Base-by-base conservation (phyloP, 208 protist genomes). In the Polymyxa betae region DNA sequence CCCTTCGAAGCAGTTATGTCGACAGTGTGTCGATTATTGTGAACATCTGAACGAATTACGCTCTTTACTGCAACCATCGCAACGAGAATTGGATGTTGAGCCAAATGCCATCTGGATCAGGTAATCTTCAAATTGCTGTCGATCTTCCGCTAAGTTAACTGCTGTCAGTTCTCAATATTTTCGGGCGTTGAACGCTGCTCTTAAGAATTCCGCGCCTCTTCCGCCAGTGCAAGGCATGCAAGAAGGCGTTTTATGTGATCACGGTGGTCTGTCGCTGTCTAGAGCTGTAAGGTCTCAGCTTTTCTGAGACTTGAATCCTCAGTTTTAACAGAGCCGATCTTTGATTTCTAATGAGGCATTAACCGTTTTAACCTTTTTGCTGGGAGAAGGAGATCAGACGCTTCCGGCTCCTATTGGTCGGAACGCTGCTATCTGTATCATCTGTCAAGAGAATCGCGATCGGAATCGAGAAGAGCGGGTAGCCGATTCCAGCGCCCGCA, bases 191-290 rank as follows among this genome's bases (percentile, higher is more conserved):
- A 82, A 82, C 12, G 40, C 16, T 20, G 5, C 72, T 5, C 72
- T 82, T 5, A 82, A 82, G 72, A 20, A 5, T 35, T 43, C 72
- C 12, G 5, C 72, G 5, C 5, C 72, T 20, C 72, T 35, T 45
- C 72, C 72, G 5, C 72, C 5, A 20, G n/a, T 82, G 16, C 16
- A 35, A 38, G 35, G 12, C n/a, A 5, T 82, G 5, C 35, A 20
- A n/a, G 72, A 82, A 5, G 72, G 72, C n/a, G 72, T 82, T 5
- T n/a, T 82, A 20, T 82, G 72, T n/a, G 72, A 5, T 20, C 72
- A 82, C 35, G 72, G 72, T 5, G 5, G 5, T n/a, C 40, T 82
- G 5, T 45, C 72, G 5, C 24, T 60, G 49, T 5, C 49, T 5
- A 60, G 24, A 24, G 49, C 49, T 5, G 49, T 60, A 60, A 60